Evolutionary conservation across 768 basidiomycete genomes (phyloP).

Genomic region (Suillus americanus): DNA sequence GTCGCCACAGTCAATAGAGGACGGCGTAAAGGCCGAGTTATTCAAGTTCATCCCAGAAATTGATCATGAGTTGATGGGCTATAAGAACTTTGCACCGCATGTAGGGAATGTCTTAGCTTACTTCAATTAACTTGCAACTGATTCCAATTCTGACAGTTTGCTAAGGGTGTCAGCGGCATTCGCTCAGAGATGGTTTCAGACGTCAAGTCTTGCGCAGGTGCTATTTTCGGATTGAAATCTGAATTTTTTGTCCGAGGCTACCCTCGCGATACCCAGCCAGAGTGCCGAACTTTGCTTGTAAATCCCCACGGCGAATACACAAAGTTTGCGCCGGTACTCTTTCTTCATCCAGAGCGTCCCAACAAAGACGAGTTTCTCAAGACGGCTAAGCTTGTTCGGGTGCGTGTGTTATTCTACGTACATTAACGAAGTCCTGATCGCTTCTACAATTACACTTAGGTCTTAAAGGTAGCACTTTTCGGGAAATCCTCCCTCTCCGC

Average conservation of each 20-base stretch:
- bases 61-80: neutral
- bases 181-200: slow-evolving; percentile 6
- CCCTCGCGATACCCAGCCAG: neutral
- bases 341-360: neutral
- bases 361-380: slow-evolving; percentile 2
- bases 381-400: neutral
- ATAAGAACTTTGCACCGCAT: neutral
- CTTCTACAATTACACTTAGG: neutral
- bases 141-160: neutral
- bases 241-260: neutral
- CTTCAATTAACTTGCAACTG: neutral
- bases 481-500: neutral
- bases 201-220: neutral
- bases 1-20: slow-evolving; percentile 5
- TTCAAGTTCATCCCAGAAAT: slow-evolving; percentile 7
- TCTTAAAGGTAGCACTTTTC: neutral
- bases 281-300: neutral
- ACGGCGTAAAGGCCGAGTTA: slow-evolving; percentile 6
- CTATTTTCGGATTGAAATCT: neutral
- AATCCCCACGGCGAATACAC: neutral
- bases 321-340: slow-evolving; percentile 6
- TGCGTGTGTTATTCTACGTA: neutral
- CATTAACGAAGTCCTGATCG: neutral
- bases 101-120: neutral
- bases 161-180: neutral